Conservation (phyloP, 306 rosid genomes). For the Corylus avellana region DNA sequence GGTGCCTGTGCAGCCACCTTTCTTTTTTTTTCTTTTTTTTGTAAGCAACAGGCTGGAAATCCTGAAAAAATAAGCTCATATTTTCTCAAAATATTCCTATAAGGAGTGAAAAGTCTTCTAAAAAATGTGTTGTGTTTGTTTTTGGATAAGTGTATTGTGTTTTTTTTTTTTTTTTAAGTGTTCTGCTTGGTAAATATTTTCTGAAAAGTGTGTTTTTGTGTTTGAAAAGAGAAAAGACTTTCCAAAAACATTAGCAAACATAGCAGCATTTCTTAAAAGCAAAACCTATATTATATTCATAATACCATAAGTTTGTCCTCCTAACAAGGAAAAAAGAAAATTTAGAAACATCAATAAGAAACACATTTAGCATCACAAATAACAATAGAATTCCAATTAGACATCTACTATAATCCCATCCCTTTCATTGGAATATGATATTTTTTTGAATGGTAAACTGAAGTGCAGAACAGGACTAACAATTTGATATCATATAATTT, state of each 20-base stretch:
- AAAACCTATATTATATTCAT: neutral
- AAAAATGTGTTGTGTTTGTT: too few relatives aligned
- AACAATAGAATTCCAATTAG: neutral
- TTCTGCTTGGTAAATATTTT: too few relatives aligned
- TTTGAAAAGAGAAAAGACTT: neutral
- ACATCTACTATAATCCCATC: neutral
- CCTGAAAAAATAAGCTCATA: too few relatives aligned
- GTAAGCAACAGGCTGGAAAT: too few relatives aligned
- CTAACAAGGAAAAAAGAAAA: neutral
- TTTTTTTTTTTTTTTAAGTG: too few relatives aligned
- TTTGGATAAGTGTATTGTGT: too few relatives aligned
- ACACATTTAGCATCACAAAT: neutral
- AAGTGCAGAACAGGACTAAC: neutral
- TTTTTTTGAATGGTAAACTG: neutral
- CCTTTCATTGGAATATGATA: neutral
- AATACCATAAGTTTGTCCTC: neutral
- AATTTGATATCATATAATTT: neutral
- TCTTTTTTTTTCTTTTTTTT: too few relatives aligned
- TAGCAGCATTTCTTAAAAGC: neutral
- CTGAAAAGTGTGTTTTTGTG: too few relatives aligned
- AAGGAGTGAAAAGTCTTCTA: too few relatives aligned
- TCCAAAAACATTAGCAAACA: too few relatives aligned
- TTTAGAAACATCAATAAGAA: neutral
- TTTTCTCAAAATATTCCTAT: too few relatives aligned
- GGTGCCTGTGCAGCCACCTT: too few relatives aligned